Base-by-base conservation (phyloP, 805 yeast species). In the Naumovozyma dairenensis region DNA sequence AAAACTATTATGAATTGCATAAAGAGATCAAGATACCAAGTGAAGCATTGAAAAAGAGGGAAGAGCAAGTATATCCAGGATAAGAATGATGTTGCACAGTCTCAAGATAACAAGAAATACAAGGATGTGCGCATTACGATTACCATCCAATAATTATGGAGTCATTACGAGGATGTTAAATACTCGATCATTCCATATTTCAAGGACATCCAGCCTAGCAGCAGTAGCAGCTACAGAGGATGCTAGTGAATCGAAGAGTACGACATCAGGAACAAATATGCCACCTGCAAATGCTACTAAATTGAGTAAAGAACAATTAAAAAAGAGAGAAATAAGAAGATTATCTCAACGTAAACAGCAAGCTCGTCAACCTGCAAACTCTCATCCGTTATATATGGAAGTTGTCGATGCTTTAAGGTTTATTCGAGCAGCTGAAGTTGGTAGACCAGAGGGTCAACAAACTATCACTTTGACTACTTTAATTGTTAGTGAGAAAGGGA, bases 371-470 rank as follows among this genome's bases (percentile, higher is more conserved):
- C 60, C 65, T 14, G 61, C 77, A 55, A 40, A 69, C 67, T 38
- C 60, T 44, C 53, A 59, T 43, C 87, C 87, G 2, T 63, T 80
- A 35, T 79, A 74, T 51, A 74, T 82, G 80, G 77, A 73, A 32
- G 66, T 85, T 6, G 72, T 81, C 5, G 58, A 63, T 20, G 96
- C 96, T 1, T 57, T 85, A 56, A 69, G 81, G 47, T 86, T 77
- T 51, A 54, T 89, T 36, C 69, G 96, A 42, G 95, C 97, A 0
- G 74, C 86, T 4, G 96, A 86, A 57, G 93, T 86, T 4, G 97
- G 98, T 4, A 74, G 81, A 51, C 74, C 89, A 2, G 63, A 69
- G 4, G 61, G 69, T n/a, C 75, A 77, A 46, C 76, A 89, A 16
- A 78, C 87, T 16, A 65, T 89, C 26, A 65, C 81, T 13, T 58